phyloP scores from a whole-genome alignment of 176 grass and related monocot genomes.

The Avena sativa region DNA sequence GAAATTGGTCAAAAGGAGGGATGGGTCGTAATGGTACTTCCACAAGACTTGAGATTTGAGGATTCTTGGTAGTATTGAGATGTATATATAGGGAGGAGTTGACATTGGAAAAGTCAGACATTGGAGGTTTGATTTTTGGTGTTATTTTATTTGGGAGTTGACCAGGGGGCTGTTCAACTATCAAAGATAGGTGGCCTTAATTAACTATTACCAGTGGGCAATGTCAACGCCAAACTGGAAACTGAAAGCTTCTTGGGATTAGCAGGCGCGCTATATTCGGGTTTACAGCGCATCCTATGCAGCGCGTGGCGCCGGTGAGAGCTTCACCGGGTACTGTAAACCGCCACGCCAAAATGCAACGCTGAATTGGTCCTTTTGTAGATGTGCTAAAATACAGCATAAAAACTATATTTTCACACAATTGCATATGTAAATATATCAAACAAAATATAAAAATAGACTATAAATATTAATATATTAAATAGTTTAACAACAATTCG shows the following conservation, averaged over 20 bases:
- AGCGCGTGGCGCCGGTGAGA: too few species aligned
- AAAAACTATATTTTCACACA: too few species aligned
- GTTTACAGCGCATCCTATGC: too few species aligned
- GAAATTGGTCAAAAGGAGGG: not conserved
- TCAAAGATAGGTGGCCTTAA: not conserved
- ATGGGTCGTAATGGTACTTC: conserved; percentile 1
- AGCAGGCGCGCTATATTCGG: too few species aligned
- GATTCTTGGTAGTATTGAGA: conserved; percentile 19
- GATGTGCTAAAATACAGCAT: too few species aligned
- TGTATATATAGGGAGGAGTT: conserved; percentile 53
- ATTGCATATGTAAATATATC: too few species aligned
- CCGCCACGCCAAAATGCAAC: too few species aligned
- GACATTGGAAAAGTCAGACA: conserved; percentile 48
- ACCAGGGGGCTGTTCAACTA: conserved; percentile 32
- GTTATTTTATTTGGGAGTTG: conserved; percentile 39
- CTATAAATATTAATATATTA: too few species aligned
- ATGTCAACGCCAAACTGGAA: conserved; percentile 32
- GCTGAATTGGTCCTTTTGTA: too few species aligned
- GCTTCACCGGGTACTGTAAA: too few species aligned
- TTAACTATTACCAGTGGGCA: conserved; percentile 19
- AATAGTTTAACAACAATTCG: too few species aligned
- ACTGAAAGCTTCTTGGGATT: conserved; percentile 22
- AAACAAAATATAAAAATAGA: too few species aligned
- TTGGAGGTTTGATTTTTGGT: conserved; percentile 11
- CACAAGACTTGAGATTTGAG: conserved; percentile 8